Evolutionary conservation across 1,139 yeast genomes (phyloP).

Genomic region (Hyphopichia burtonii): DNA sequence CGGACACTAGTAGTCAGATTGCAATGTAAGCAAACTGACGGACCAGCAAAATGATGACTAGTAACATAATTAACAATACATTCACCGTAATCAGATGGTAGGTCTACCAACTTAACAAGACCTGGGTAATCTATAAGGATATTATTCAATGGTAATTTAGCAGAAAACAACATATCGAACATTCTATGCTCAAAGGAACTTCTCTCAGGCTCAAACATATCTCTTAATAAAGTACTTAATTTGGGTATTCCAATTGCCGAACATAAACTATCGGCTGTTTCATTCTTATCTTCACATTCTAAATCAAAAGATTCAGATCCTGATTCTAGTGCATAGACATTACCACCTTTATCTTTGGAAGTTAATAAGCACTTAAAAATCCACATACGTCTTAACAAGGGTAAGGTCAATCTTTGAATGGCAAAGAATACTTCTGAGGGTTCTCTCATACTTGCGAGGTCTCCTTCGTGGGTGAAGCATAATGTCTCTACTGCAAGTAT

Average conservation of each 20-base stretch:
- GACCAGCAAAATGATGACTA: slow-evolving; percentile 18
- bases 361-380: slow-evolving; percentile 37
- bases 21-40: slow-evolving; percentile 35
- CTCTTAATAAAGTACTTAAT: not conserved
- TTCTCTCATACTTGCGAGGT: too few species aligned
- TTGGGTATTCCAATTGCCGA: slow-evolving; percentile 1
- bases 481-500: too few species aligned
- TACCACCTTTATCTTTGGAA: slow-evolving; percentile 24
- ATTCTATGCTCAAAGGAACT: slow-evolving; percentile 23
- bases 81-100: slow-evolving; percentile 35
- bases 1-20: slow-evolving; percentile 19
- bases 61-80: slow-evolving; percentile 25
- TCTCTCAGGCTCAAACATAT: not conserved
- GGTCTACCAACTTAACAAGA: slow-evolving; percentile 34
- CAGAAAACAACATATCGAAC: slow-evolving; percentile 23
- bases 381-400: slow-evolving; percentile 37
- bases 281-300: not conserved
- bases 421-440: slow-evolving; percentile 22
- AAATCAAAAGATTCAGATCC: not conserved
- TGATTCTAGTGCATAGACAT: slow-evolving; percentile 11
- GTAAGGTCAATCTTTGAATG: slow-evolving; percentile 30
- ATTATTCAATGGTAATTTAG: slow-evolving; percentile 21
- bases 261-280: slow-evolving; percentile 2
- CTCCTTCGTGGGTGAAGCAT: too few species aligned
- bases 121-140: slow-evolving; percentile 35